Evolutionary conservation across 192 early-diverging fungal species (phyloP), one percentile per base, ranked within the genome.

Genomic region (Podila minutissima): DNA sequence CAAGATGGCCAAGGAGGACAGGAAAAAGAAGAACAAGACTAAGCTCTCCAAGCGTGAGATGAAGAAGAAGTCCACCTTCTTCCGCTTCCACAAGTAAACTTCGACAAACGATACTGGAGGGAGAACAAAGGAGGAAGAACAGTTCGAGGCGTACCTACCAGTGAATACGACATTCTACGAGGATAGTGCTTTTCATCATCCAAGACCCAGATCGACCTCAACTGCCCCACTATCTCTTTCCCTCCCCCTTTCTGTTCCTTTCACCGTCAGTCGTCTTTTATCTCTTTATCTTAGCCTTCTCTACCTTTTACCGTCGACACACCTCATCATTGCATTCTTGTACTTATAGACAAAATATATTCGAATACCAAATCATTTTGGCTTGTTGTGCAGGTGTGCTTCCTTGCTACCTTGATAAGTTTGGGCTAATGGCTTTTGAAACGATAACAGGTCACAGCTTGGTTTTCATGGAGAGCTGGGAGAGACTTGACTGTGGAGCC

Each of bases 1-100:
- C 66, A 81, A 81, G 66, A 68, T 81, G 77, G 66, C 71, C 51
- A 81, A 81, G 77, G 77, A 81, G 66, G 77, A 81, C 62, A 81
- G 77, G 77, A 81, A 81, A 69, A 81, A 72, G 66, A 81, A 81
- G 71, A 73, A 49, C 46, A 64, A 73, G 55, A 31, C 63, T n/a
- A 72, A 81, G 66, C 51, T 81, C 22, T 22, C 77, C 13, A 73
- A 73, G 71, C 77, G 77, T 73, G 77, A 81, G 62, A 57, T 81
- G 64, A 81, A 81, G 71, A 81, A 81, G 77, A 72, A 64, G 66
- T 64, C 77, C 10, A 81, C 77, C 50, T 81, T 81, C 71, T 81
- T 81, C 77, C 77, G 77, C 29, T 81, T 81, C 77, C 77, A 81
- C 77, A 81, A 81, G 71, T 81, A 37, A 37, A 37, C 1, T 37